These are phyloP conservation scores for Chaetomium olivaceum DNA, from an alignment of 2,329 filamentous ascomycete species.

Conservation along the genomic window DNA sequence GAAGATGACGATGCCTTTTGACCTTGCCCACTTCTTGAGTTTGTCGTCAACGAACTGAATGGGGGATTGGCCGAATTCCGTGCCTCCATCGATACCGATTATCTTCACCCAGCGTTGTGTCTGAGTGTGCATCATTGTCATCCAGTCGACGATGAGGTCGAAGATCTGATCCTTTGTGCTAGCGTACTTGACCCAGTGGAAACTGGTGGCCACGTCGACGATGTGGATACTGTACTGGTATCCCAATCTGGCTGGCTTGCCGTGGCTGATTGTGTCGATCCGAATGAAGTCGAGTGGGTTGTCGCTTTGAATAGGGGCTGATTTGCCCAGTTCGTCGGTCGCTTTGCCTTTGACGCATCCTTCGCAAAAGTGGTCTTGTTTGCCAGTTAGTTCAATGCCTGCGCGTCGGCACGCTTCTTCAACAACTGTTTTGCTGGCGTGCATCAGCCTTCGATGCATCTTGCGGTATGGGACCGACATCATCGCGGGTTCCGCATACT, in stretches of 20 bases:
- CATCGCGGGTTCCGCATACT: neutral
- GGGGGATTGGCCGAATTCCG: neutral
- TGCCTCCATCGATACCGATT: neutral
- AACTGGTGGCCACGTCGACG: neutral
- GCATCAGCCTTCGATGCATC: constrained; percentile 45
- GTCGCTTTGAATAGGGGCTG: neutral
- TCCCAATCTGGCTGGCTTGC: neutral
- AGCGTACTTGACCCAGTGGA: constrained; percentile 6
- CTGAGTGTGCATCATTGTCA: neutral
- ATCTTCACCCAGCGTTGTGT: neutral
- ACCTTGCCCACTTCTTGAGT: neutral
- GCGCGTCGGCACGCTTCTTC: constrained; percentile 45
- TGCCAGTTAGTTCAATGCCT: constrained; percentile 34
- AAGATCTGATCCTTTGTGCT: neutral
- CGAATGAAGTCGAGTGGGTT: neutral
- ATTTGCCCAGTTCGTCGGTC: constrained; percentile 36
- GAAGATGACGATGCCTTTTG: neutral
- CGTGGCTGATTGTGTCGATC: neutral
- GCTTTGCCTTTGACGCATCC: constrained; percentile 39
- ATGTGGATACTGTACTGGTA: constrained; percentile 3
- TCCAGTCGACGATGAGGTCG: neutral
- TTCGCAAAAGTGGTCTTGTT: constrained; percentile 6
- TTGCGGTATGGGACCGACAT: neutral
- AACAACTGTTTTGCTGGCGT: constrained; percentile 50
- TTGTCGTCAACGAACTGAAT: neutral